Evolutionary conservation across 345 rosid genomes (phyloP), one percentile per base, ranked within the genome.

Genomic region (Bruguiera parviflora): DNA sequence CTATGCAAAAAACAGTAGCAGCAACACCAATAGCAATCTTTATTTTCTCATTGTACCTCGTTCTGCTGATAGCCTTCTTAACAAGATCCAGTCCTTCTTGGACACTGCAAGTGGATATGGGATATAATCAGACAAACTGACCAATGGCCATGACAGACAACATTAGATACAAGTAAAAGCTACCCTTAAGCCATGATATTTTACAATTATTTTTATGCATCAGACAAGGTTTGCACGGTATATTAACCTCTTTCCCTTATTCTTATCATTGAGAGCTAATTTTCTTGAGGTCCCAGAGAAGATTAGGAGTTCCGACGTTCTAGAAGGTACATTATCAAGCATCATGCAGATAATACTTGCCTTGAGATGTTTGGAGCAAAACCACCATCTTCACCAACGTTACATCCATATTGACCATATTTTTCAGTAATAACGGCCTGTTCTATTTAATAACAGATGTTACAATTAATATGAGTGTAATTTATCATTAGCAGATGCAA

Each of bases 341-440:
- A 73, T 69, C 65, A 69, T 53, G 61, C 3, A 73, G 43, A 55
- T 47, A 57, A 65, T 33, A 70, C 81, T 73, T 72, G 84, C 99
- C 96, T 92, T 52, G 94, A 88, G 65, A 95, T 85, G 78, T 90
- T 85, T 47, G 99, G 99, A 80, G 91, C 84, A 78, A 95, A 86
- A 71, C 99, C 99, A 77, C 99, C 98, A 83, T 86, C 96, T 71
- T 88, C 96, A 73, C 96, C 96, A 78, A 84, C 92, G 82, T 86
- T 92, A 78, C 98, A 92, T 71, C 85, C 98, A 75, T 74, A 77
- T 21, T 71, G 75, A 77, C 90, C 96, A 76, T 83, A 81, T 80
- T 84, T 95, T 86, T 95, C 97, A 53, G 82, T 68, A 78, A 95
- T 84, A 76, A 92, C 92, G 81, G 89, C 98, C 99, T 95, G 88